Percentiles rank a stretch among this genome's conserved stretches.
phyloP scores from a whole-genome alignment of 305 asterid genomes.

The Rubia occidens region DNA sequence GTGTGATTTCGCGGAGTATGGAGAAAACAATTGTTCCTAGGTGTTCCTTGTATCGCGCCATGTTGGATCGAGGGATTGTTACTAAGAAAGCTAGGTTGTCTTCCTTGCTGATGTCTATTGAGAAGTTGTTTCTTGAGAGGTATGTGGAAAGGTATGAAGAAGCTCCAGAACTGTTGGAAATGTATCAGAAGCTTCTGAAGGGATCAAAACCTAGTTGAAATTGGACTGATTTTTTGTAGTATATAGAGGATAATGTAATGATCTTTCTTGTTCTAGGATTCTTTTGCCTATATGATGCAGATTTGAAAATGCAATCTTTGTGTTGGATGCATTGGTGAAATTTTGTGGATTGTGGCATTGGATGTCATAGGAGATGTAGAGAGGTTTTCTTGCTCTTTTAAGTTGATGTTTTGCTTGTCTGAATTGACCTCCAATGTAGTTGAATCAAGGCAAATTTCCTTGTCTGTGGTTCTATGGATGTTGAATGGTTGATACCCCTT shows the following conservation, averaged over 20 bases:
- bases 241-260: background rate
- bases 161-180: constrained; percentile 21
- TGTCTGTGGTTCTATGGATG: no score
- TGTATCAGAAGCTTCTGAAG: constrained; percentile 12
- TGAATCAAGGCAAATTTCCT: background rate
- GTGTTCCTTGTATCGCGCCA: constrained; percentile 23
- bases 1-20: constrained; percentile 20
- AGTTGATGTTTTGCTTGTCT: background rate
- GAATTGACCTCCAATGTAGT: background rate
- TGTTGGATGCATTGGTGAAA: background rate
- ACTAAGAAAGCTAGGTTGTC: constrained; percentile 18
- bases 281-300: background rate
- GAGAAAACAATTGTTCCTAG: constrained; percentile 33
- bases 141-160: constrained; percentile 18
- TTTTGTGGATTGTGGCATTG: background rate
- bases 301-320: background rate
- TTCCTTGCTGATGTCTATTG: constrained; percentile 7
- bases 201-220: background rate
- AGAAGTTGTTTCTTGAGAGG: constrained; percentile 22
- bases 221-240: background rate
- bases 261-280: background rate
- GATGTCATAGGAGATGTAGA: background rate
- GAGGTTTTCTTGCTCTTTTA: background rate
- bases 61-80: constrained; percentile 26
- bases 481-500: no score